Evolutionary conservation across 768 basidiomycete genomes (phyloP).

Genomic region (Boletus sp.): DNA sequence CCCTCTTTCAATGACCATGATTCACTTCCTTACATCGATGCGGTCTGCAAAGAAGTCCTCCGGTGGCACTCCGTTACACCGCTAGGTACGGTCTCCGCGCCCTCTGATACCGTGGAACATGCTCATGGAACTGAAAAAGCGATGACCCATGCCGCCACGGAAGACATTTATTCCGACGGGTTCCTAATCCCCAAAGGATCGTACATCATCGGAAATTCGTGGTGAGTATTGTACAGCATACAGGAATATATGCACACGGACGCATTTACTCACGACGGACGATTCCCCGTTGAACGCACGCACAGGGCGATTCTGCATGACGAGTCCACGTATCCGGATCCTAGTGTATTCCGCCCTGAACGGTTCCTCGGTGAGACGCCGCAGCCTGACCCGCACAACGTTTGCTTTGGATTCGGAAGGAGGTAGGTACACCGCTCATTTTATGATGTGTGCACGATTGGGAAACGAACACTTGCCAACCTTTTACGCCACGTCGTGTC

Average conservation of each 20-base stretch:
- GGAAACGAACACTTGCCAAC: not conserved
- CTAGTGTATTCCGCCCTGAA: conserved; percentile 33
- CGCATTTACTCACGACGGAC: not conserved
- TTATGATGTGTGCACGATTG: too few relatives aligned
- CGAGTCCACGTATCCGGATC: conserved; percentile 36
- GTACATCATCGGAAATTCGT: conserved; percentile 18
- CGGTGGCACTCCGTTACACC: conserved; percentile 24
- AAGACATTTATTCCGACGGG: conserved; percentile 18
- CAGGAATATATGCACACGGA: conserved; percentile 7
- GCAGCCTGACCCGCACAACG: conserved; percentile 15
- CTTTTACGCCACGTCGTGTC: not conserved
- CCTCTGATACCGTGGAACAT: not conserved
- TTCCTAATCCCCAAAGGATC: conserved; percentile 25
- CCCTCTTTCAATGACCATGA: conserved; percentile 20
- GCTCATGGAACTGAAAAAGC: conserved; percentile 5
- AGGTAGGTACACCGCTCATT: conserved; percentile 13
- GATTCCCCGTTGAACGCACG: not conserved
- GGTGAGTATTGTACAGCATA: conserved; percentile 16
- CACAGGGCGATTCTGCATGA: conserved; percentile 55
- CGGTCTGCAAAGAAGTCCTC: conserved; percentile 24
- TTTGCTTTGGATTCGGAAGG: conserved; percentile 30
- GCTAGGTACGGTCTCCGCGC: conserved; percentile 24
- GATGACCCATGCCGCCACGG: conserved; percentile 14
- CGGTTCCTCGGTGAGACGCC: conserved; percentile 28
- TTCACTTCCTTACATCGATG: conserved; percentile 24